phyloP scores from a whole-genome alignment of 129 eudicot genomes.

The Saussurea involucrata region DNA sequence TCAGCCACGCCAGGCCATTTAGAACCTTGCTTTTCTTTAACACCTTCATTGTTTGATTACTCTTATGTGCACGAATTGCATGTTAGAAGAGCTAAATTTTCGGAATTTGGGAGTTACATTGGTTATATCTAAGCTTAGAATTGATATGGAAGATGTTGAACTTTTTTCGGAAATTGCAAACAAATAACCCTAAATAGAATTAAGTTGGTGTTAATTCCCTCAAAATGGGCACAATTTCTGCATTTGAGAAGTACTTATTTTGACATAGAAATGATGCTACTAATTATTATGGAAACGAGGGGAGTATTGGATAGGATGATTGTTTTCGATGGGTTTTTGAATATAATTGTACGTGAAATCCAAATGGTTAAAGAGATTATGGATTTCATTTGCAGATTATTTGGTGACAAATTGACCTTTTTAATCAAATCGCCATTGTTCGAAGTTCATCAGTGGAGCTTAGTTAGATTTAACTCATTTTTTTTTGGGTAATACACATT shows the following conservation, averaged over 20 bases:
- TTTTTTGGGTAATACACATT: too few species aligned
- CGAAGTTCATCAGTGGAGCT: background rate
- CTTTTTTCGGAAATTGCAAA: background rate
- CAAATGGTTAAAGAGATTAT: background rate
- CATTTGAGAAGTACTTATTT: background rate
- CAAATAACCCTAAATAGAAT: background rate
- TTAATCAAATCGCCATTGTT: background rate
- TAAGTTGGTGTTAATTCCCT: background rate
- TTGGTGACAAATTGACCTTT: background rate
- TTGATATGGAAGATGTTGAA: background rate
- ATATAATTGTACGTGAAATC: background rate
- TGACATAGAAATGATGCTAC: background rate
- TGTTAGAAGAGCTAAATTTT: background rate
- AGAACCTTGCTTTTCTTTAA: background rate
- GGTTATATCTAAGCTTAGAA: background rate
- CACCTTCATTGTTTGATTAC: constrained; percentile 9
- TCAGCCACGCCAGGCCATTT: too few species aligned
- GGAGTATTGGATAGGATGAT: background rate
- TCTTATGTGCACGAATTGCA: constrained; percentile 2
- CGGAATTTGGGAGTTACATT: constrained; percentile 1
- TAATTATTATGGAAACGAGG: background rate
- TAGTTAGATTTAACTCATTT: background rate
- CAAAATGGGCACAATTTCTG: background rate
- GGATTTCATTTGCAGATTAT: background rate
- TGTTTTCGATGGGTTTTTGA: background rate